These are phyloP conservation scores for Trypethelium eluteriae DNA, from an alignment of 495 filamentous ascomycete species.

Conservation along the genomic window DNA sequence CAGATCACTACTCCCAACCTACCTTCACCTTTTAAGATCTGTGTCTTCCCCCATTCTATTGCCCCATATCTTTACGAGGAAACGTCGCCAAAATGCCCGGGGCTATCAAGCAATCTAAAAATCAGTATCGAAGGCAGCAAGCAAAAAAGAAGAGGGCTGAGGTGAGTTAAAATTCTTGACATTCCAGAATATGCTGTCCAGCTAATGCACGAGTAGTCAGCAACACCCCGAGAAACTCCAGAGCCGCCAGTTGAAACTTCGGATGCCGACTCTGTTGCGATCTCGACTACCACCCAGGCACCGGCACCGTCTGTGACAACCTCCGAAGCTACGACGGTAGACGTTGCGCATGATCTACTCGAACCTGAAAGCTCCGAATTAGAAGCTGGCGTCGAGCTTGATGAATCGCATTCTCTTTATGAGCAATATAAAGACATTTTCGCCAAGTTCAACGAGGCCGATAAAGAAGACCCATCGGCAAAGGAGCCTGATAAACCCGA, in stretches of 20 bases:
- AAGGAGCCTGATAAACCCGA: constrained; percentile 78
- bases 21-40: background rate
- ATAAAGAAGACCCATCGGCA: constrained; percentile 48
- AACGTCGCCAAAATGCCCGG: background rate
- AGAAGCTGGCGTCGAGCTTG: constrained; percentile 37
- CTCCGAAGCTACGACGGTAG: background rate
- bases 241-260: background rate
- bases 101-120: constrained; percentile 2
- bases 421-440: constrained; percentile 75
- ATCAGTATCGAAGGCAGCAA: constrained; percentile 8
- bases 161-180: background rate
- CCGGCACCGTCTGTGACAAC: background rate
- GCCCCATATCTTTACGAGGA: background rate
- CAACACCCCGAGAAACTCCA: background rate
- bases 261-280: background rate
- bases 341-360: background rate
- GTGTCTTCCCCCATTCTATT: background rate
- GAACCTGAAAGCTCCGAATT: constrained; percentile 36
- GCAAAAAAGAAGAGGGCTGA: constrained; percentile 5
- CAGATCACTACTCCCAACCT: no score
- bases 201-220: background rate
- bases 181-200: background rate
- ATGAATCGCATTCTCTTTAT: constrained; percentile 68
- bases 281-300: background rate
- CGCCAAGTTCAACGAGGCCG: constrained; percentile 53